Evolutionary conservation across 768 basidiomycete species (phyloP).

Genomic region (Leccinum incarnatum): DNA sequence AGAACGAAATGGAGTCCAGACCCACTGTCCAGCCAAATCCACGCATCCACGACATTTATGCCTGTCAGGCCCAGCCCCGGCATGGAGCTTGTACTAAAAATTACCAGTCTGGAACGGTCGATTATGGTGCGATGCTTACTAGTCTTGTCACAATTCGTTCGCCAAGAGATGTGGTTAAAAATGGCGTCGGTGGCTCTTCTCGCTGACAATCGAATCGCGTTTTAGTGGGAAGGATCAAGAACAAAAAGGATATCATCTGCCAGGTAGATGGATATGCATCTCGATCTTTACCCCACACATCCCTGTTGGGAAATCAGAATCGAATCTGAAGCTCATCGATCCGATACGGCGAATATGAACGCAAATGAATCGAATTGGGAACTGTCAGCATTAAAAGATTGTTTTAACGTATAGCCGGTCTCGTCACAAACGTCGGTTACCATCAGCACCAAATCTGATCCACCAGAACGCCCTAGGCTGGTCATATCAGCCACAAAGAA

Average conservation of each 20-base stretch:
- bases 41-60: not conserved
- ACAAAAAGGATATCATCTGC: not conserved
- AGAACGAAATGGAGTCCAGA: not conserved
- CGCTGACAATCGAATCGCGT: not conserved
- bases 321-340: not conserved
- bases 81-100: not conserved
- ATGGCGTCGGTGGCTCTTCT: not conserved
- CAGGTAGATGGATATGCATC: not conserved
- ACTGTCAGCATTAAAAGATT: not conserved
- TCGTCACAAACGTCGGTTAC: not conserved
- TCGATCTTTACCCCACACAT: not conserved
- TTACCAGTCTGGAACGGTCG: constrained; percentile 7
- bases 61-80: not conserved
- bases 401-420: not conserved
- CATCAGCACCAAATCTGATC: not conserved
- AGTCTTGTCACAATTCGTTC: not conserved
- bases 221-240: not conserved
- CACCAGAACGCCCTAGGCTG: not conserved
- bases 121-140: not conserved
- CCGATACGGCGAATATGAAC: not conserved
- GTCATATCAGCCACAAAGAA: not conserved
- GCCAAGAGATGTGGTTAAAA: not conserved
- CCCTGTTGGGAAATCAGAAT: not conserved
- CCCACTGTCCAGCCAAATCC: not conserved
- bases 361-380: not conserved